These are phyloP conservation scores for Pseudogymnoascus pannorum DNA, from an alignment of 2,329 filamentous ascomycete species.

Conservation along the genomic window DNA sequence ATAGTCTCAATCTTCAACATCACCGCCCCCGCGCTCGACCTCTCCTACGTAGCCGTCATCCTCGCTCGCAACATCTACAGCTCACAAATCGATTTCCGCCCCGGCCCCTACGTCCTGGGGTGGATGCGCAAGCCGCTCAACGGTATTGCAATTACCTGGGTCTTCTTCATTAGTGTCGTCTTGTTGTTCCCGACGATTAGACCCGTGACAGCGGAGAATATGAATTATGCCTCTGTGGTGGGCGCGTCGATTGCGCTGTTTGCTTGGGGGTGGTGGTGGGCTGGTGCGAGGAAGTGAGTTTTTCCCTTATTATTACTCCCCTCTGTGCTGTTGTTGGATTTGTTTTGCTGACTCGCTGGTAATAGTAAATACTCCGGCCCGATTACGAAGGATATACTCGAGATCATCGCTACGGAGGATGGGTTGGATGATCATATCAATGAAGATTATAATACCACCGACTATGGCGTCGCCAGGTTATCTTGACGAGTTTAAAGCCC, in stretches of 20 bases:
- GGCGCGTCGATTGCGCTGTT: conserved; percentile 41
- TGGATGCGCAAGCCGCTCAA: conserved; percentile 49
- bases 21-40: conserved; percentile 43
- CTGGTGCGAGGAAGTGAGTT: conserved; percentile 21
- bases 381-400: conserved; percentile 45
- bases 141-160: conserved; percentile 50
- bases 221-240: conserved; percentile 44
- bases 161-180: conserved; percentile 54
- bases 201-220: conserved; percentile 41
- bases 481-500: background rate
- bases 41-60: conserved; percentile 54
- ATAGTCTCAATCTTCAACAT: conserved; percentile 47
- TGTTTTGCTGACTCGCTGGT: background rate
- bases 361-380: conserved; percentile 50
- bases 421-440: background rate
- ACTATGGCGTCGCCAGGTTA: background rate
- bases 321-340: background rate
- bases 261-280: conserved; percentile 41
- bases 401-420: conserved; percentile 34
- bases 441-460: background rate
- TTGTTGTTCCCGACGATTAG: conserved; percentile 44
- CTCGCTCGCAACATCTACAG: conserved; percentile 48
- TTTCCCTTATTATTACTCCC: background rate
- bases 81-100: conserved; percentile 29
- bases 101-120: conserved; percentile 50